A percentile compares a stretch with the other conserved stretches of the same genome.
Evolutionary conservation across 352 stramenopile species (phyloP).

Genomic region (Phytopythium litorale): DNA sequence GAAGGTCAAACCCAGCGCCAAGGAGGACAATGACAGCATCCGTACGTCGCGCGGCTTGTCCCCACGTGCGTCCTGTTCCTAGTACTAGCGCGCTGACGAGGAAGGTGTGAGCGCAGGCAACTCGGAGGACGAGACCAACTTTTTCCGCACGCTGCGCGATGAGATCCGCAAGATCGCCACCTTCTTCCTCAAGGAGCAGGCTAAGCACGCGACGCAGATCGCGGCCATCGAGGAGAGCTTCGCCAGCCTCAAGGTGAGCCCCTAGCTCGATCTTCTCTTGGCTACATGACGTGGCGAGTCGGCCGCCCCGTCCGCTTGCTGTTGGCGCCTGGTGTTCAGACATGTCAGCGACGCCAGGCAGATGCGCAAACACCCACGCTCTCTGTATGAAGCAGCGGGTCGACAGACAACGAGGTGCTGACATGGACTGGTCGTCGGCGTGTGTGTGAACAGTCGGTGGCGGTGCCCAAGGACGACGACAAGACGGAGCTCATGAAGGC

Average conservation of each 20-base stretch:
- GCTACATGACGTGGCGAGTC: background rate
- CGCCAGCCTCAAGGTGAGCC: constrained; percentile 51
- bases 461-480: constrained; percentile 40
- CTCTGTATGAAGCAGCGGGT: background rate
- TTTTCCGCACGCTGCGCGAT: constrained; percentile 78
- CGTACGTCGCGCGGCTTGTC: constrained; percentile 45
- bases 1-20: constrained; percentile 69
- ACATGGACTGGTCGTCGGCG: background rate
- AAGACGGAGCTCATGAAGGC: constrained; percentile 80
- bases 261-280: background rate
- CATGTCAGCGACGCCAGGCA: background rate
- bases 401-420: background rate
- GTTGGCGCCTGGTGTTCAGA: background rate
- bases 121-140: constrained; percentile 85
- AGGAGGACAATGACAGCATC: constrained; percentile 87
- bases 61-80: no score
- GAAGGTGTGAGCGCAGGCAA: constrained; percentile 32
- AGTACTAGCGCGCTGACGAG: background rate
- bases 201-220: constrained; percentile 61
- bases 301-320: background rate
- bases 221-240: constrained; percentile 66
- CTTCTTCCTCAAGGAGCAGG: constrained; percentile 84
- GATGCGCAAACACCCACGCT: background rate
- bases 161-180: constrained; percentile 87
- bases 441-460: constrained; percentile 24